Base-by-base conservation (phyloP, 345 rosid species). In the Citrus sp. region DNA sequence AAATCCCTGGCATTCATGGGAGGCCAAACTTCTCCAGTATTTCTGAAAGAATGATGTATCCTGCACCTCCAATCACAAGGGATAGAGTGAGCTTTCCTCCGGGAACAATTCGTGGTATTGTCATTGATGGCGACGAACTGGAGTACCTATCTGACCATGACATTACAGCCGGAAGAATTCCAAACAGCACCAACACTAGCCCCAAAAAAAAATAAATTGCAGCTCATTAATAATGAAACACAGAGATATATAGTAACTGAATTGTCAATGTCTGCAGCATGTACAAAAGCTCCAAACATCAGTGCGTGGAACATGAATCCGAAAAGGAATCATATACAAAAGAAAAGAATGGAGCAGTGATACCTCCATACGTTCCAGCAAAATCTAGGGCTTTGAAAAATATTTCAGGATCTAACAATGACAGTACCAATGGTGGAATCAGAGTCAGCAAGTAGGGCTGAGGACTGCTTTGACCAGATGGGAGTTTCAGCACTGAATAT, bases 331-430 rank as follows among this genome's bases (percentile, higher is more conserved):
- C 19, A 9, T 30, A 4, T 28, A 19, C 1, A 8, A 27, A 3
- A 28, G 27, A 38, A 49, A 30, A 54, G 27, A 34, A 34, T n/a
- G 21, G 32, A 13, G 38, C 51, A 14, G 27, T 28, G 30, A 22
- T 87, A 93, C 98, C 98, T 92, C 98, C 98, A 78, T 93, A 93
- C 25, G 98, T 91, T 70, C 98, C 98, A 9, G 98, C 95, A 82
- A 95, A 92, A 82, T 93, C 98, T 88, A 95, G 83, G 62, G 98
- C 98, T 80, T 91, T 92, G 89, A 93, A 93, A 82, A 95, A 95
- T 79, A 95, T 93, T 85, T 92, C 97, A 5, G 98, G 98, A 82
- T 92, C 93, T 22, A 95, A 88, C 78, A 90, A 72, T 49, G 98
- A 83, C 63, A 95, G 89, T 54, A 80, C 55, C 77, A 92, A 78